Evolutionary conservation across 305 asterid genomes (phyloP).

Genomic region (Fraxinus nigra): DNA sequence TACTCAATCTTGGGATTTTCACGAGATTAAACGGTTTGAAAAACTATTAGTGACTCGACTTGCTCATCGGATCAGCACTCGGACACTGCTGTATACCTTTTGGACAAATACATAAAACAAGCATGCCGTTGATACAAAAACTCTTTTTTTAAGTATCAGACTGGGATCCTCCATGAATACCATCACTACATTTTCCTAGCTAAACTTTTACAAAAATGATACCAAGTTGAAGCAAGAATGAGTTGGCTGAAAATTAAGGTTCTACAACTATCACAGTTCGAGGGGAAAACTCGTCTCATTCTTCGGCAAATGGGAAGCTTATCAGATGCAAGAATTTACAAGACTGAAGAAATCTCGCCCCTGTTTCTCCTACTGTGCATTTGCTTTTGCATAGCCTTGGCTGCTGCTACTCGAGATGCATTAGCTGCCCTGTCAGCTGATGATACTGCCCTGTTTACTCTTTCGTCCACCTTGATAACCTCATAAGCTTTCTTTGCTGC

Average conservation of each 20-base stretch:
- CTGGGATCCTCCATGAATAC: not conserved
- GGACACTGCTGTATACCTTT: not conserved
- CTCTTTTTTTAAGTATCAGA: not conserved
- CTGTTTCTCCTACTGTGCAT: conserved; percentile 67
- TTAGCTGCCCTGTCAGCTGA: conserved; percentile 77
- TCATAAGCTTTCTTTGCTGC: conserved; percentile 79
- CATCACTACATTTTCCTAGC: not conserved
- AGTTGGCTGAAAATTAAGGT: not conserved
- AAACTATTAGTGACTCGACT: not conserved
- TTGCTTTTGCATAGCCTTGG: conserved; percentile 79
- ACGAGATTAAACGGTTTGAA: not conserved
- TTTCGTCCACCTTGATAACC: conserved; percentile 76
- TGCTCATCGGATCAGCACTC: not conserved
- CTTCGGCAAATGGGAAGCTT: not conserved
- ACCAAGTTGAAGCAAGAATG: not conserved
- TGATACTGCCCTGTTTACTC: conserved; percentile 72
- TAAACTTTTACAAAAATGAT: not conserved
- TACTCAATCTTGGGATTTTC: too few relatives aligned
- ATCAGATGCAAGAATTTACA: not conserved
- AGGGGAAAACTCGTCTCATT: not conserved
- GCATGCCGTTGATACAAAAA: not conserved
- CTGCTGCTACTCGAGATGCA: conserved; percentile 87
- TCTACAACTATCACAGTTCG: not conserved
- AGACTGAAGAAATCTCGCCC: conserved; percentile 29
- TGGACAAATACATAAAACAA: not conserved